Evolutionary conservation across 192 early-diverging fungal species (phyloP).

Genomic region (Linnemannia elongata): DNA sequence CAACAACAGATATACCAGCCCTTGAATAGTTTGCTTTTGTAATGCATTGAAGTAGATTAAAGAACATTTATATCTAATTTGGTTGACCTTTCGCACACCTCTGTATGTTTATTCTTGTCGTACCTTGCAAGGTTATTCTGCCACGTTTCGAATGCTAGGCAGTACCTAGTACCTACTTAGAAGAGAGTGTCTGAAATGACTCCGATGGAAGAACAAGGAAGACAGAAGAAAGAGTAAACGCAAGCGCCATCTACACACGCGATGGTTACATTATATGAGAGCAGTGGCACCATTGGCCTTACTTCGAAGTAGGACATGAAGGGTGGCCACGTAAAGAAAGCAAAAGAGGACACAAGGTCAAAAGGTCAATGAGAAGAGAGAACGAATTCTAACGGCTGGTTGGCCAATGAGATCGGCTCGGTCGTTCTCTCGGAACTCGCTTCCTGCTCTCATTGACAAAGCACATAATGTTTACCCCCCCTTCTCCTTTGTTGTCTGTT

Average conservation of each 20-base stretch:
- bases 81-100: no score
- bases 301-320: neutral
- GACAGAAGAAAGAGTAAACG: neutral
- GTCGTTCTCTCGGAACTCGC: constrained; percentile 2
- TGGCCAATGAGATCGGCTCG: neutral
- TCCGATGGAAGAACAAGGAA: neutral
- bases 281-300: neutral
- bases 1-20: no score
- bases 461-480: no score
- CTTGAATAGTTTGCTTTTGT: no score
- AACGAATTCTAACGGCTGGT: neutral
- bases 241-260: neutral
- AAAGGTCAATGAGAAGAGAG: neutral
- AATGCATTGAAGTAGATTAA: no score
- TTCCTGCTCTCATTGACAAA: neutral
- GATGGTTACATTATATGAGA: neutral
- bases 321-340: neutral
- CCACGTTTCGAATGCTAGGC: no score
- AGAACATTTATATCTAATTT: no score
- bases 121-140: no score
- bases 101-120: no score
- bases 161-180: no score
- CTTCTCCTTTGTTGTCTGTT: neutral
- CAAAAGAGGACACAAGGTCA: neutral
- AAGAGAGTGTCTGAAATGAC: no score